phyloP scores from a whole-genome alignment of 768 basidiomycete species.

The Fibroporia radiculosa region DNA sequence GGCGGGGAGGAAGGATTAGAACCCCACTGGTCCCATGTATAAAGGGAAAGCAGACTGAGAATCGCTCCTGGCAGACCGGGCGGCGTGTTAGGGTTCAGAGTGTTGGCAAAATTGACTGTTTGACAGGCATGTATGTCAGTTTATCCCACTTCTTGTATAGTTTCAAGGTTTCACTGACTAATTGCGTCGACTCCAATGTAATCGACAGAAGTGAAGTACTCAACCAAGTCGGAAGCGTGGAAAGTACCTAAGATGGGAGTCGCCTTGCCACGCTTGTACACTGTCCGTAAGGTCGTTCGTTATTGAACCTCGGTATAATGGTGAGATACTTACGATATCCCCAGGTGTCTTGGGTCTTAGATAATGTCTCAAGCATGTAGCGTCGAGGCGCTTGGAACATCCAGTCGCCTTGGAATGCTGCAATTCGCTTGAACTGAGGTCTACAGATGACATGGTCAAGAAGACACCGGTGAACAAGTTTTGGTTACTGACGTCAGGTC shows the following conservation, averaged over 20 bases:
- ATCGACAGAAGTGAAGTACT: background rate
- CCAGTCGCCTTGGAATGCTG: conserved; percentile 4
- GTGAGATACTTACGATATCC: conserved; percentile 1
- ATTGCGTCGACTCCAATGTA: background rate
- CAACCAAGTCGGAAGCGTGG: background rate
- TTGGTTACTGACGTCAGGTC: background rate
- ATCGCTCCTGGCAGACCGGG: background rate
- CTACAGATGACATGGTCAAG: background rate
- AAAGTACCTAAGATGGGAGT: background rate
- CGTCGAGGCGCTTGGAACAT: conserved; percentile 4
- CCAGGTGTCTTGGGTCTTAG: background rate
- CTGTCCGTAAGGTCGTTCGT: no score
- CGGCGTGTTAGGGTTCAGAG: conserved; percentile 36
- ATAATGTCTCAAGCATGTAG: background rate
- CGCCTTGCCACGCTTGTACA: background rate
- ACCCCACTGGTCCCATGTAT: conserved; percentile 2
- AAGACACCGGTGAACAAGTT: background rate
- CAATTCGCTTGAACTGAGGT: conserved; percentile 2
- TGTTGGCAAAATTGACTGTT: conserved; percentile 33
- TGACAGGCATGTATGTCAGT: background rate
- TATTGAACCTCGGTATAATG: no score
- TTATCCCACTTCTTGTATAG: background rate
- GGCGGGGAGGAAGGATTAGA: background rate
- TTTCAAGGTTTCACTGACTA: background rate
- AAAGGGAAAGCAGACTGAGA: background rate